A percentile compares a stretch with the other conserved stretches of the same genome.
phyloP scores from a whole-genome alignment of 2,329 filamentous ascomycete genomes.

The Alternaria infectoria region DNA sequence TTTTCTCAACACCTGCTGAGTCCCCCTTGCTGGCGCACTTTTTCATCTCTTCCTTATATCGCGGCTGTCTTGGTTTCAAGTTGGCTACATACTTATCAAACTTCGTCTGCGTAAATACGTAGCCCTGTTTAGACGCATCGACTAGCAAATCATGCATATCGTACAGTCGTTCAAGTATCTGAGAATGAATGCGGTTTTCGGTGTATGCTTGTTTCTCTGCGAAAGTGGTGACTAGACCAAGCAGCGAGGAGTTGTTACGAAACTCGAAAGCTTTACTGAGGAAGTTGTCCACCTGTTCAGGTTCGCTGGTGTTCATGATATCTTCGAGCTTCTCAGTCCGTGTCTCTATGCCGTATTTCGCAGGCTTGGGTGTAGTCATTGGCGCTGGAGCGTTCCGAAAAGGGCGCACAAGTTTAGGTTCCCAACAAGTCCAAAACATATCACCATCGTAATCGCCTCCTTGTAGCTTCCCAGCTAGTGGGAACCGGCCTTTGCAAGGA shows the following conservation, averaged over 20 bases:
- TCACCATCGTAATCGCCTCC: conserved; percentile 86
- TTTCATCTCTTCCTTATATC: conserved; percentile 43
- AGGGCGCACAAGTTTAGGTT: conserved; percentile 67
- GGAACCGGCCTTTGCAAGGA: conserved; percentile 63
- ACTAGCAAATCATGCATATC: conserved; percentile 56
- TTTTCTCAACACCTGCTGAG: conserved; percentile 19
- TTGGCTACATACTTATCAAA: conserved; percentile 61
- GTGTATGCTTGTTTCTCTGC: conserved; percentile 69
- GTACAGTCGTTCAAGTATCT: conserved; percentile 32
- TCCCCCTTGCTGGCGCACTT: conserved; percentile 23
- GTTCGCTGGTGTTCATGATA: conserved; percentile 41
- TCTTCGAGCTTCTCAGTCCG: conserved; percentile 57
- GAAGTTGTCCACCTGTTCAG: conserved; percentile 53
- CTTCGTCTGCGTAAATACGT: conserved; percentile 54
- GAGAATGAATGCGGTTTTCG: conserved; percentile 37
- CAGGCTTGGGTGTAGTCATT: conserved; percentile 53
- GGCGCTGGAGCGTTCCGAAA: conserved; percentile 68
- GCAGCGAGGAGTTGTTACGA: conserved; percentile 61
- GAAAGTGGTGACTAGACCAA: conserved; percentile 69
- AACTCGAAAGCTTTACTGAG: conserved; percentile 64
- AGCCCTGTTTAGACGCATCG: conserved; percentile 55
- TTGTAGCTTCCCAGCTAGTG: conserved; percentile 73
- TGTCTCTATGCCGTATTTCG: conserved; percentile 59
- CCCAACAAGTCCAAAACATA: conserved; percentile 78
- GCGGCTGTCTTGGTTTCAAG: conserved; percentile 57